Evolutionary conservation across 768 basidiomycete species (phyloP), one percentile per base, ranked within the genome.

Genomic region (Lactarius vividus): DNA sequence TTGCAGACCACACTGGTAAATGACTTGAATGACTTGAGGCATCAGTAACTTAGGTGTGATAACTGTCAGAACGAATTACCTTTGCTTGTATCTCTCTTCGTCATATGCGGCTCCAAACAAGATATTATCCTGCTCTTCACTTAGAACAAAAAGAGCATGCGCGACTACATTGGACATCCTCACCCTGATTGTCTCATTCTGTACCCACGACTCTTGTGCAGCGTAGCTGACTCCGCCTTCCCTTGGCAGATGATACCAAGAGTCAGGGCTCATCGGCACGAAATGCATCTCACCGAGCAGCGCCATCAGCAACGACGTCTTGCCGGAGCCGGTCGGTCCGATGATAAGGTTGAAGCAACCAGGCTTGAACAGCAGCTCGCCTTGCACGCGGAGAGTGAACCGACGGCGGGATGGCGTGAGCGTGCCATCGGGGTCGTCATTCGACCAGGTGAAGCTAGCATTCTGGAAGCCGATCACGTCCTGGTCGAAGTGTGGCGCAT

Each of bases 201-300:
- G 84, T 2, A 93, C 86, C 91, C 91, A 96, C 3, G 89, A 86
- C 73, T 92, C 91, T 73, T 96, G 92, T 3, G 88, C 88, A 7
- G 88, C 88, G 73, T 91, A 93, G 3, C 91, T 86, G 46, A 95
- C 81, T 5, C 92, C 91, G 1, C 81, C 81, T 3, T 77, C 77
- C 3, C 90, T 79, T 28, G 92, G 91, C 5, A 94, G 82, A 67
- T 84, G 85, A 75, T 82, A 89, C 82, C 84, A 88, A 0, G 89
- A 85, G 49, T 83, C 81, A 0, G 82, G 78, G 10, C 76, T 73
- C 8, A 77, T 77, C 2, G 81, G 83, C 13, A 81, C 74, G 71
- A 85, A 86, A 72, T 89, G 85, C 85, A 91, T 84, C 74, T 89
- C 88, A 33, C 87, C 78, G 74, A 87, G 78, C 52, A 87, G 74